Percentiles rank a stretch among this genome's conserved stretches.
phyloP scores from a whole-genome alignment of 352 stramenopile genomes.

The Globisporangium yorkense region DNA sequence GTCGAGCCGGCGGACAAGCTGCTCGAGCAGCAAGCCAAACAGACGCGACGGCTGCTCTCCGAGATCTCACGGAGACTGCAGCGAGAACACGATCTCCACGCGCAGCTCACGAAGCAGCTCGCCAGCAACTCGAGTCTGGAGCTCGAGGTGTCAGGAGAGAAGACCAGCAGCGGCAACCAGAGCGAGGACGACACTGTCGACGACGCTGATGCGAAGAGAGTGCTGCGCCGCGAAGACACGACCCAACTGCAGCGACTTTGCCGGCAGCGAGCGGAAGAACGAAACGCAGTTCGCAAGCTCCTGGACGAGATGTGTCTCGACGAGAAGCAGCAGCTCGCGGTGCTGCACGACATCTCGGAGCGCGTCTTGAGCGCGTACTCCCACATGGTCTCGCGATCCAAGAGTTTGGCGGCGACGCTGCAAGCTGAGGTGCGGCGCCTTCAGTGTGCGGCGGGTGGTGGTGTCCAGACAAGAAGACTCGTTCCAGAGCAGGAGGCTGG shows the following conservation, averaged over 20 bases:
- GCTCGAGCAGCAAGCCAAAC: slow-evolving; percentile 25
- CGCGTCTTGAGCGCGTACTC: slow-evolving; percentile 21
- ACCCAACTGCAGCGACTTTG: slow-evolving; percentile 9
- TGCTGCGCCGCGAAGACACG: not conserved
- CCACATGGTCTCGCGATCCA: slow-evolving; percentile 12
- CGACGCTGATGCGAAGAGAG: too few relatives aligned
- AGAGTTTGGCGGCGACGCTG: slow-evolving; percentile 12
- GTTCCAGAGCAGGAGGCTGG: too few relatives aligned
- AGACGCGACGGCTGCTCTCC: slow-evolving; percentile 30
- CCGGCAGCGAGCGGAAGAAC: slow-evolving; percentile 20
- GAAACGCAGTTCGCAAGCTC: slow-evolving; percentile 22
- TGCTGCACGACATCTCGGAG: slow-evolving; percentile 15
- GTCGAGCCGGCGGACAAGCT: slow-evolving; percentile 28
- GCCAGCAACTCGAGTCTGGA: not conserved
- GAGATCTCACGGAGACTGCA: slow-evolving; percentile 40
- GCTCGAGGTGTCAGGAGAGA: not conserved
- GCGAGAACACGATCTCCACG: slow-evolving; percentile 30
- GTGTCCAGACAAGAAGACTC: too few relatives aligned
- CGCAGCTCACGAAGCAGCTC: slow-evolving; percentile 7
- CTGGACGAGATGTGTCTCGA: slow-evolving; percentile 34
- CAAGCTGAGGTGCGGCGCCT: not conserved
- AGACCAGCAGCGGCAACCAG: not conserved
- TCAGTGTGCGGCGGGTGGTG: not conserved
- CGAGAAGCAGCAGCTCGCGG: slow-evolving; percentile 23
- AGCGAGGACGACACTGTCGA: not conserved